These are phyloP conservation scores for Cochlearia excelsa DNA, from an alignment of 345 rosid species.

Conservation along the genomic window DNA sequence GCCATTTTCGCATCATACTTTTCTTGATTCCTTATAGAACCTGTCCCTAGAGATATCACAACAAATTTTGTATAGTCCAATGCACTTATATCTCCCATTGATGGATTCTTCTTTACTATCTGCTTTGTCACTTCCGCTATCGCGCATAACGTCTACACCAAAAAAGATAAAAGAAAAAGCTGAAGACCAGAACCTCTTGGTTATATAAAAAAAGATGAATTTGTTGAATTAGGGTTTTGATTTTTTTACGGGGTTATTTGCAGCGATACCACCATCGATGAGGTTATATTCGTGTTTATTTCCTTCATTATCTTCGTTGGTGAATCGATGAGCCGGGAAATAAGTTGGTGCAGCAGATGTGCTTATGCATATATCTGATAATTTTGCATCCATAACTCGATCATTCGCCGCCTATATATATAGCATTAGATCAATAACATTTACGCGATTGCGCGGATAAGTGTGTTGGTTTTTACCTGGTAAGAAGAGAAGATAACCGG, in stretches of 20 bases:
- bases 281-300: slow-evolving; percentile 53
- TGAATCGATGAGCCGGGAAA: slow-evolving; percentile 58
- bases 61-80: slow-evolving; percentile 53
- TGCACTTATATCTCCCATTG: slow-evolving; percentile 42
- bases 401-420: slow-evolving; percentile 33
- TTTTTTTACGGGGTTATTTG: slow-evolving; percentile 60
- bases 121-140: slow-evolving; percentile 60
- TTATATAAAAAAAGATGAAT: too few species aligned
- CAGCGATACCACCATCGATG: slow-evolving; percentile 71
- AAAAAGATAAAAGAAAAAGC: not conserved
- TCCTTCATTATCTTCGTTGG: slow-evolving; percentile 41
- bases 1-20: slow-evolving; percentile 48
- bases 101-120: slow-evolving; percentile 50
- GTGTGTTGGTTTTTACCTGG: slow-evolving; percentile 41
- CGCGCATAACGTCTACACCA: slow-evolving; percentile 57
- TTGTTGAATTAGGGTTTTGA: not conserved
- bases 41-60: slow-evolving; percentile 71
- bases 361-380: slow-evolving; percentile 63
- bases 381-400: slow-evolving; percentile 41
- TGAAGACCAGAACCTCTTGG: too few species aligned
- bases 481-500: slow-evolving; percentile 64
- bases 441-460: not conserved
- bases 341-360: slow-evolving; percentile 81
- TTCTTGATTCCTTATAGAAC: slow-evolving; percentile 42
- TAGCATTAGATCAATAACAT: not conserved